These are phyloP conservation scores for Phytopythium boreale DNA, from an alignment of 352 stramenopile species.

Conservation along the genomic window DNA sequence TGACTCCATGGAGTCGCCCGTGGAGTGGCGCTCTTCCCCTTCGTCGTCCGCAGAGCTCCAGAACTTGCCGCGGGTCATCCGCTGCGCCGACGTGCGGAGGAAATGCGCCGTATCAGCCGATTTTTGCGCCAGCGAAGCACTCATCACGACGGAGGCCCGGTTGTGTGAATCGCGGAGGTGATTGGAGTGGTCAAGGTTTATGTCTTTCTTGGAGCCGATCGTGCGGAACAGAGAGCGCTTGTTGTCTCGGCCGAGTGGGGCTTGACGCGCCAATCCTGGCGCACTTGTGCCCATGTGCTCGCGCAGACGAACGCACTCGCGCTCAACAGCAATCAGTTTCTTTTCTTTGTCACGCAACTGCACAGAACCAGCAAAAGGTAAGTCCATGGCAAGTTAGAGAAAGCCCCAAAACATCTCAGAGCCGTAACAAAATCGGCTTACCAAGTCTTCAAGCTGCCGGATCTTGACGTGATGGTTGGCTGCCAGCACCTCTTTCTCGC, in stretches of 20 bases:
- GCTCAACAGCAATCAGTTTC: slow-evolving; percentile 67
- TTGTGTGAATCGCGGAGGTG: slow-evolving; percentile 27
- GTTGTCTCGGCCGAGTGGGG: slow-evolving; percentile 36
- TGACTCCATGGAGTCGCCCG: slow-evolving; percentile 39
- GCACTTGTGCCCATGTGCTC: slow-evolving; percentile 39
- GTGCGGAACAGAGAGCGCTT: slow-evolving; percentile 62
- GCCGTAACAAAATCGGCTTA: slow-evolving; percentile 9
- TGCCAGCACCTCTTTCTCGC: slow-evolving; percentile 68
- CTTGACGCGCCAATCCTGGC: slow-evolving; percentile 26
- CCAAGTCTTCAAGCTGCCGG: slow-evolving; percentile 64
- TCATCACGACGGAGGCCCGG: slow-evolving; percentile 45
- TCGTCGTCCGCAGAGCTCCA: slow-evolving; percentile 51
- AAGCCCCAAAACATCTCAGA: background rate
- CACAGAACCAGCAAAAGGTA: background rate
- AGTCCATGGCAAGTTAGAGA: slow-evolving; percentile 6
- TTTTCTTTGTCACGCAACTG: slow-evolving; percentile 84
- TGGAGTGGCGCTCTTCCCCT: slow-evolving; percentile 46
- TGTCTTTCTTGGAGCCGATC: slow-evolving; percentile 76
- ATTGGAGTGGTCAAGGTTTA: slow-evolving; percentile 31
- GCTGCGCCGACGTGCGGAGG: slow-evolving; percentile 63
- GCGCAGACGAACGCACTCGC: slow-evolving; percentile 68
- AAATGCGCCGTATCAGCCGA: slow-evolving; percentile 79
- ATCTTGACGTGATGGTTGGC: slow-evolving; percentile 86
- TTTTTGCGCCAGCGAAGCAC: slow-evolving; percentile 60
- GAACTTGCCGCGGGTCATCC: slow-evolving; percentile 57